Conservation (phyloP, 345 rosid genomes). For the Citrus sp. region DNA sequence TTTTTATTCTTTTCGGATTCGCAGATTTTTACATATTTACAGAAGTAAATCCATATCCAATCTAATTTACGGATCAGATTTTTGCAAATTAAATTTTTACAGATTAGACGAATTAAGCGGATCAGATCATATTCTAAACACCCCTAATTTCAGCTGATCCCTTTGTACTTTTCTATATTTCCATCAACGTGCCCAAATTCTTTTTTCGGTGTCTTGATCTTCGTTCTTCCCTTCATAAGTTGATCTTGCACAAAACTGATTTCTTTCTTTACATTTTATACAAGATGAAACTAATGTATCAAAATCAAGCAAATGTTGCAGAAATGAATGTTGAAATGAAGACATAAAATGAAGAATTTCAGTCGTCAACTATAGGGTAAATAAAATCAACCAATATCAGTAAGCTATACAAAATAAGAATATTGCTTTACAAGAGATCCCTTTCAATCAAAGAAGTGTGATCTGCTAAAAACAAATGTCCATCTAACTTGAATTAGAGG, state of each 20-base stretch:
- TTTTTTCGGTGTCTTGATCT: too few relatives aligned
- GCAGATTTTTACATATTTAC: accelerated
- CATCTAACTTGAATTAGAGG: neutral
- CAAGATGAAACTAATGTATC: neutral
- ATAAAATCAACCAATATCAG: neutral
- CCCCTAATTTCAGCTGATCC: too few relatives aligned
- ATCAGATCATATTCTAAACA: too few relatives aligned
- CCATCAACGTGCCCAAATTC: too few relatives aligned
- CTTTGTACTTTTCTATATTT: neutral
- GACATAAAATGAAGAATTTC: neutral
- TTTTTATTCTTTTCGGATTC: too few relatives aligned
- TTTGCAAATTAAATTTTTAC: too few relatives aligned
- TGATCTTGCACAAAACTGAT: neutral
- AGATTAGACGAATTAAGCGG: accelerated
- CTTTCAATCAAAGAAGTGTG: neutral
- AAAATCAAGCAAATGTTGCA: neutral
- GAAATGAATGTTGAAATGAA: neutral
- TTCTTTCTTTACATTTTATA: neutral
- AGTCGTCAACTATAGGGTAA: neutral
- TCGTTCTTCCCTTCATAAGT: too few relatives aligned
- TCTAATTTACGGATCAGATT: accelerated
- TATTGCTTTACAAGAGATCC: neutral
- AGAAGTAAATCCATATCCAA: too few relatives aligned
- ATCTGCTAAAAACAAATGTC: neutral
- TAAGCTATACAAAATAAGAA: neutral